Evolutionary conservation across 2,329 filamentous ascomycete species (phyloP).

Genomic region (Diaporthe sp.): DNA sequence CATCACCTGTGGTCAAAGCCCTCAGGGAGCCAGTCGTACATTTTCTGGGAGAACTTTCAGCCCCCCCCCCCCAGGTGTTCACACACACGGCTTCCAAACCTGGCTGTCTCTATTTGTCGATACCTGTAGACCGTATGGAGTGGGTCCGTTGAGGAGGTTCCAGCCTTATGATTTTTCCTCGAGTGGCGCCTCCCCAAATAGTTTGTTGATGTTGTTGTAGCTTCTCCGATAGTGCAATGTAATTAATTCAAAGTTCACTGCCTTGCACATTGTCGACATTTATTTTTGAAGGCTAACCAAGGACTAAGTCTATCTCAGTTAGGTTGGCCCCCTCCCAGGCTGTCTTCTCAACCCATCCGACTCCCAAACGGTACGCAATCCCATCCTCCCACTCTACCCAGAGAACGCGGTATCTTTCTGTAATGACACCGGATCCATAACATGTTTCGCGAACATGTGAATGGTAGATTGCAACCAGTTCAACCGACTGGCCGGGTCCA

Average conservation of each 20-base stretch:
- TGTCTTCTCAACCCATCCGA: not conserved
- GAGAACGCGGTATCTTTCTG: not conserved
- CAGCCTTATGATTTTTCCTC: too few species aligned
- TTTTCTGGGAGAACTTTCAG: too few species aligned
- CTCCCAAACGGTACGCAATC: constrained; percentile 4
- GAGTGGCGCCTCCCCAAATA: too few species aligned
- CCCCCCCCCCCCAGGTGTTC: too few species aligned
- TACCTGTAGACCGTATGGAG: too few species aligned
- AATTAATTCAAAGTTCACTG: too few species aligned
- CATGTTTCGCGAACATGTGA: not conserved
- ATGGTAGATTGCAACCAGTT: not conserved
- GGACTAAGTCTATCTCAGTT: not conserved
- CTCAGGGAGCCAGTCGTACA: too few species aligned
- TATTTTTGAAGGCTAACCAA: not conserved
- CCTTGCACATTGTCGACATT: too few species aligned
- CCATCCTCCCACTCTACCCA: not conserved
- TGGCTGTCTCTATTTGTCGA: too few species aligned
- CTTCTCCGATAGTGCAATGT: not conserved
- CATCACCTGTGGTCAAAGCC: too few species aligned
- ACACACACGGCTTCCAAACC: too few species aligned
- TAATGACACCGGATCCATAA: not conserved
- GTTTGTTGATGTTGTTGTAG: not conserved
- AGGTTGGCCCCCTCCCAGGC: not conserved
- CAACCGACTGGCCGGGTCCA: not conserved
- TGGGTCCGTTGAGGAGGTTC: too few species aligned